These are phyloP conservation scores for Lanzia echinophila DNA, from an alignment of 2,329 filamentous ascomycete genomes.

Conservation along the genomic window DNA sequence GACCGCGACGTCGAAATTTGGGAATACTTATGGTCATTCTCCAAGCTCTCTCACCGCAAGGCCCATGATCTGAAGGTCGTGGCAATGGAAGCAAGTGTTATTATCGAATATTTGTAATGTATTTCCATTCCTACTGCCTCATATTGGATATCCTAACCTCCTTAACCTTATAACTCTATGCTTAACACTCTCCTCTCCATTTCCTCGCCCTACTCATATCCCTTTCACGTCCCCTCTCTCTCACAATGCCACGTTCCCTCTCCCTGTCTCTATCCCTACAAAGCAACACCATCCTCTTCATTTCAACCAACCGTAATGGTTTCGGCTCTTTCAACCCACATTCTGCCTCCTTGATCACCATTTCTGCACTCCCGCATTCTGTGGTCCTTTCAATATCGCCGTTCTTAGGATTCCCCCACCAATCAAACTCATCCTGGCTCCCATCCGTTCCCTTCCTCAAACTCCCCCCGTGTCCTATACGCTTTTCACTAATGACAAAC, in stretches of 20 bases:
- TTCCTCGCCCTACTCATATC: neutral
- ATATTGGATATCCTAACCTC: too few relatives aligned
- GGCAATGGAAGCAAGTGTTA: too few relatives aligned
- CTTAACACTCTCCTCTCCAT: neutral
- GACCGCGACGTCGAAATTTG: too few relatives aligned
- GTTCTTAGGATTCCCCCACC: neutral
- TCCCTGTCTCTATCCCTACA: conserved; percentile 21
- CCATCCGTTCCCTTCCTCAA: neutral
- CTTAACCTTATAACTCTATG: neutral
- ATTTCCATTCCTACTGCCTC: too few relatives aligned
- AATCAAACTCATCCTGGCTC: conserved; percentile 8
- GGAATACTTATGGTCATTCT: too few relatives aligned
- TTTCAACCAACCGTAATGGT: conserved; percentile 24
- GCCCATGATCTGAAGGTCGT: too few relatives aligned
- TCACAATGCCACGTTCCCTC: conserved; percentile 9
- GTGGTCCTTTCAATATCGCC: neutral
- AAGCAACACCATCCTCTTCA: conserved; percentile 26
- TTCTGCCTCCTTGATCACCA: conserved; percentile 22
- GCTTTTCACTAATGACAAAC: neutral
- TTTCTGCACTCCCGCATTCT: neutral
- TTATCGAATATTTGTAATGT: too few relatives aligned
- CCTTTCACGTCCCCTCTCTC: conserved; percentile 13
- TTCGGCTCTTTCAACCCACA: conserved; percentile 27
- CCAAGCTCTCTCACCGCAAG: too few relatives aligned
- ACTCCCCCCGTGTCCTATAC: neutral